Evolutionary conservation across 352 stramenopile genomes (phyloP).

Genomic region (Globisporangium uncinulatum): DNA sequence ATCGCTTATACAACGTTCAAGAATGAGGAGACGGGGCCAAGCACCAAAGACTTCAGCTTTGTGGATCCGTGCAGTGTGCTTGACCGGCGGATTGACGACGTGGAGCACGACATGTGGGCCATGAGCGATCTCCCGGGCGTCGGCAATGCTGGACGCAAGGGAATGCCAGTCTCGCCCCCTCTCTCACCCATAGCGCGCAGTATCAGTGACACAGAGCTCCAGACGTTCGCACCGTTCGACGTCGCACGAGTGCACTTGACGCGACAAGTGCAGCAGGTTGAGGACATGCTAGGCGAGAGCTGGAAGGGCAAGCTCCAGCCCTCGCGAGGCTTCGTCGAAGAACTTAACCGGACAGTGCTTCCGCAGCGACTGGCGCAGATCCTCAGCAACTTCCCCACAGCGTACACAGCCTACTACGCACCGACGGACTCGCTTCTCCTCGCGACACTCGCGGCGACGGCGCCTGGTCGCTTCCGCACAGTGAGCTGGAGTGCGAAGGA

Average conservation of each 20-base stretch:
- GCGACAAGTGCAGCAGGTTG: conserved; percentile 50
- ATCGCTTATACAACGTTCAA: conserved; percentile 19
- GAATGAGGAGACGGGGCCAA: conserved; percentile 3
- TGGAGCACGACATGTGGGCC: conserved; percentile 56
- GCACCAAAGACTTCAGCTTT: neutral
- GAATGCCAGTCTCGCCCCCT: conserved; percentile 34
- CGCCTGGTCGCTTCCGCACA: conserved; percentile 40
- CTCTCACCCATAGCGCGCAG: conserved; percentile 34
- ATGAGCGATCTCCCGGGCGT: conserved; percentile 59
- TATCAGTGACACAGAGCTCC: conserved; percentile 55
- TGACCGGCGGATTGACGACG: conserved; percentile 28
- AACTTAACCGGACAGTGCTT: conserved; percentile 33
- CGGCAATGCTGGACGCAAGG: conserved; percentile 55
- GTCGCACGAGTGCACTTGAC: conserved; percentile 43
- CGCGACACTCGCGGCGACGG: conserved; percentile 35
- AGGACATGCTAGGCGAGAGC: conserved; percentile 36
- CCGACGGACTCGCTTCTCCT: conserved; percentile 53
- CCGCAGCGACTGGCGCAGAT: conserved; percentile 53
- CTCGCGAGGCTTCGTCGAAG: conserved; percentile 28
- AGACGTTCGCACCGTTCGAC: conserved; percentile 23
- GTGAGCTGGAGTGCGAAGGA: conserved; percentile 45
- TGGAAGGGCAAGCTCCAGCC: conserved; percentile 52
- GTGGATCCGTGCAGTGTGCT: conserved; percentile 20
- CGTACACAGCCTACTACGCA: conserved; percentile 48
- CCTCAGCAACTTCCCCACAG: conserved; percentile 27